These are phyloP conservation scores for Emydomyces testavorans DNA, from an alignment of 2,329 filamentous ascomycete genomes.

Conservation along the genomic window DNA sequence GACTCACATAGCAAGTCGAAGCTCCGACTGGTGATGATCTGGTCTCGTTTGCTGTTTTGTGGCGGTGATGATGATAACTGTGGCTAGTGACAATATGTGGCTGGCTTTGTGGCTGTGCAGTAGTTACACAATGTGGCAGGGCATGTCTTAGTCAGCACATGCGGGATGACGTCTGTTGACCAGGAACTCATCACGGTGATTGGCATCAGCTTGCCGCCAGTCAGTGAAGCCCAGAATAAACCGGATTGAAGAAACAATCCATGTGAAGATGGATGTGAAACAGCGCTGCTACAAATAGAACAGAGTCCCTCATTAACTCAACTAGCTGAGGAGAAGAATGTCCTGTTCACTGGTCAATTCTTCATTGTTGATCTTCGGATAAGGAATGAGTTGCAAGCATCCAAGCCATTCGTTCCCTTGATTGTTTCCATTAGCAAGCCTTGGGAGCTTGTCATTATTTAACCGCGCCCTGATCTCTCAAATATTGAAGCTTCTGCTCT, in stretches of 20 bases:
- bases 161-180: background rate
- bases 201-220: slow-evolving; percentile 7
- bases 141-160: background rate
- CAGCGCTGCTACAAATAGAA: background rate
- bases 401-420: background rate
- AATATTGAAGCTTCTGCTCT: background rate
- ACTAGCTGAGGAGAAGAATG: background rate
- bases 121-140: background rate
- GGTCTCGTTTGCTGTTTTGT: background rate
- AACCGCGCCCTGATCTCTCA: background rate
- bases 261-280: background rate
- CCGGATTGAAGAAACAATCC: background rate
- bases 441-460: background rate
- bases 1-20: too few relatives aligned
- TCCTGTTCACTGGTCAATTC: background rate
- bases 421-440: background rate
- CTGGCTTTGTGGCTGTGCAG: background rate
- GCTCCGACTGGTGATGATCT: too few relatives aligned
- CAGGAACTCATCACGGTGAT: background rate
- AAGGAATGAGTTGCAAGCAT: background rate
- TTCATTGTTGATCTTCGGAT: background rate
- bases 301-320: background rate
- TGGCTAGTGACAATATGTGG: background rate
- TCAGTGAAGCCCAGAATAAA: background rate
- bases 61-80: background rate